Evolutionary conservation across 306 rosid genomes (phyloP).

Genomic region (Crataegus laevigata): DNA sequence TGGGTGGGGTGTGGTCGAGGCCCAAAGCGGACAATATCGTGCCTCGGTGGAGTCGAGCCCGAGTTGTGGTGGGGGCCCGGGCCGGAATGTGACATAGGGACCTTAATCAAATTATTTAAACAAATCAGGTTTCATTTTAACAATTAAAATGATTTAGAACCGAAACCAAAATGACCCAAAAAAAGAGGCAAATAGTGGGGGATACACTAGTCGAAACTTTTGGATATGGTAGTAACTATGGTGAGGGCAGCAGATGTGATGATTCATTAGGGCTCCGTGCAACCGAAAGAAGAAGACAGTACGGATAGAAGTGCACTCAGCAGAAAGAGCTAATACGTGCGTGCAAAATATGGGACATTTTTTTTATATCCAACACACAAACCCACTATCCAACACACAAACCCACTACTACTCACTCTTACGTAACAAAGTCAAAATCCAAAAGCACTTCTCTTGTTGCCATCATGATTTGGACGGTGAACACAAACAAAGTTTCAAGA

Average conservation of each 20-base stretch:
- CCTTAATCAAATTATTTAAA: too few relatives aligned
- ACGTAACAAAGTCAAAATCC: neutral
- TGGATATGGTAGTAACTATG: neutral
- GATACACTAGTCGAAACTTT: neutral
- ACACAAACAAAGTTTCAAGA: neutral
- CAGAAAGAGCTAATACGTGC: neutral
- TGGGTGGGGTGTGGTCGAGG: too few relatives aligned
- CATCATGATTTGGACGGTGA: conserved; percentile 13
- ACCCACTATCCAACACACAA: neutral
- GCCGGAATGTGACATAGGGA: too few relatives aligned
- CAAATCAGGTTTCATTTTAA: too few relatives aligned
- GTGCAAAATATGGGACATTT: neutral
- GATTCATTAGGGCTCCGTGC: neutral
- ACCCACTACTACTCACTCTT: neutral
- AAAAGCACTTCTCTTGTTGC: neutral
- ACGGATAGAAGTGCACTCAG: conserved; percentile 21
- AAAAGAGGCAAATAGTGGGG: neutral
- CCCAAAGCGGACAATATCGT: too few relatives aligned
- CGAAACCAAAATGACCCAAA: too few relatives aligned
- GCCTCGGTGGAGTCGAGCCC: too few relatives aligned
- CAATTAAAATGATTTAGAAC: too few relatives aligned
- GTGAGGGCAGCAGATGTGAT: neutral
- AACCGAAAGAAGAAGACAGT: conserved; percentile 22
- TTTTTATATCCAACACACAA: neutral
- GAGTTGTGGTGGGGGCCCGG: too few relatives aligned